Evolutionary conservation across 805 yeast genomes (phyloP).

Genomic region (Hagleromyces aurorensis): DNA sequence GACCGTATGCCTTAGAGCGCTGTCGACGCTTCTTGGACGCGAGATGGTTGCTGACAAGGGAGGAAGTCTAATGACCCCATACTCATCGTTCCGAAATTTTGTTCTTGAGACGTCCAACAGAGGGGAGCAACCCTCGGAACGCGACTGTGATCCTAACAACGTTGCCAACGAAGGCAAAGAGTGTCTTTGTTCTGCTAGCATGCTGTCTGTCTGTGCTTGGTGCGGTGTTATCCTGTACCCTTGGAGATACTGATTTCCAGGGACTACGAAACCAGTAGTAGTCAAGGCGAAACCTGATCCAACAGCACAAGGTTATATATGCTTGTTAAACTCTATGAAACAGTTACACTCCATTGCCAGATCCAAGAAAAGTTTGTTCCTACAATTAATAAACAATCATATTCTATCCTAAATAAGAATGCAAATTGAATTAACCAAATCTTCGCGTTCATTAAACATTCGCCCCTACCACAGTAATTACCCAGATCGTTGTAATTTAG

Average conservation of each 20-base stretch:
- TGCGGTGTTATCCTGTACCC: conserved; percentile 2
- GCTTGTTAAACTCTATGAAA: too few relatives aligned
- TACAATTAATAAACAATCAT: conserved; percentile 5
- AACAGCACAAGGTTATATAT: too few relatives aligned
- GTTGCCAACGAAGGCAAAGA: conserved; percentile 23
- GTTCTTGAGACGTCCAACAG: conserved; percentile 11
- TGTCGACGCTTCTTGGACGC: conserved; percentile 21
- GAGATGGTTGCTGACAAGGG: conserved; percentile 16
- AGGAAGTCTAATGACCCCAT: conserved; percentile 27
- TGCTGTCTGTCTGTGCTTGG: too few relatives aligned
- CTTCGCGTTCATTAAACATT: too few relatives aligned
- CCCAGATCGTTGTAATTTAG: too few relatives aligned
- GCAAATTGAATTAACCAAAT: conserved; percentile 8
- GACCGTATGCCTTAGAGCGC: conserved; percentile 22
- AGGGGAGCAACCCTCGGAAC: conserved; percentile 18
- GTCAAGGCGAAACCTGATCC: too few relatives aligned
- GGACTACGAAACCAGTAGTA: too few relatives aligned
- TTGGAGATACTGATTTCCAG: conserved; percentile 3
- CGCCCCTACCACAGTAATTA: too few relatives aligned
- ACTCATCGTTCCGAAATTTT: conserved; percentile 19
- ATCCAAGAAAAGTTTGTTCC: too few relatives aligned
- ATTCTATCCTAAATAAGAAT: conserved; percentile 11
- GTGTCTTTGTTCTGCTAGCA: too few relatives aligned
- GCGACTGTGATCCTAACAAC: conserved; percentile 9
- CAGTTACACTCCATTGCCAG: too few relatives aligned